Evolutionary conservation across 1,139 yeast genomes (phyloP).

Genomic region (Debaryomyces coudertii): DNA sequence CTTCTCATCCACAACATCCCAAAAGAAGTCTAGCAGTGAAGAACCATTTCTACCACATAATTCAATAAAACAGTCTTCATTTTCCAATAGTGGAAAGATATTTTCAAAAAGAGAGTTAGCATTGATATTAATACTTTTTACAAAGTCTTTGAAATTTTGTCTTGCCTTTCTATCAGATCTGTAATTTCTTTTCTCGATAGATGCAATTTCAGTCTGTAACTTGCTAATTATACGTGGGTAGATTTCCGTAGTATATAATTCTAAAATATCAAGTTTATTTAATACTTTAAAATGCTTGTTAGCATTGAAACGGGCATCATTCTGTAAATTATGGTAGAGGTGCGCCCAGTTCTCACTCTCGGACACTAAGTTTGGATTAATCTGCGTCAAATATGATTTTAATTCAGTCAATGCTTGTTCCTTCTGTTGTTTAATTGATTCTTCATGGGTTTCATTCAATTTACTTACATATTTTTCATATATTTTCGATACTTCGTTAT

Average conservation of each 20-base stretch:
- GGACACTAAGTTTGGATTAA: constrained; percentile 35
- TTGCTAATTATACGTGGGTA: constrained; percentile 38
- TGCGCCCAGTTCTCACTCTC: constrained; percentile 48
- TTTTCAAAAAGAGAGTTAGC: constrained; percentile 66
- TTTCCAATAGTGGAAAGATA: constrained; percentile 53
- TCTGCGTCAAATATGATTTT: constrained; percentile 47
- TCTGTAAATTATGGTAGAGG: constrained; percentile 39
- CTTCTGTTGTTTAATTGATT: constrained; percentile 32
- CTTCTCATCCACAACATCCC: constrained; percentile 74
- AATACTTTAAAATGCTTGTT: constrained; percentile 59
- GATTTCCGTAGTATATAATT: constrained; percentile 53
- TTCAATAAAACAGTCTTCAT: constrained; percentile 60
- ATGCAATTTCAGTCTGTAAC: constrained; percentile 39
- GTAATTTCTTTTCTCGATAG: constrained; percentile 43
- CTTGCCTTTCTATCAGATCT: constrained; percentile 69
- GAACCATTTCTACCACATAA: constrained; percentile 83
- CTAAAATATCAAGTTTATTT: constrained; percentile 61
- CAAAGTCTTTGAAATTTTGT: constrained; percentile 53
- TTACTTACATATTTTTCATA: constrained; percentile 52
- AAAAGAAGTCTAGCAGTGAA: constrained; percentile 72
- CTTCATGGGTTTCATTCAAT: constrained; percentile 44
- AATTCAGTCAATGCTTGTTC: constrained; percentile 57
- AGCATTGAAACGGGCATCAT: constrained; percentile 58
- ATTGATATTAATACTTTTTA: constrained; percentile 48
- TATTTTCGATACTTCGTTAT: constrained; percentile 53